These are phyloP conservation scores for Grifola frondosa DNA, from an alignment of 1,284 basidiomycete species.

Conservation along the genomic window DNA sequence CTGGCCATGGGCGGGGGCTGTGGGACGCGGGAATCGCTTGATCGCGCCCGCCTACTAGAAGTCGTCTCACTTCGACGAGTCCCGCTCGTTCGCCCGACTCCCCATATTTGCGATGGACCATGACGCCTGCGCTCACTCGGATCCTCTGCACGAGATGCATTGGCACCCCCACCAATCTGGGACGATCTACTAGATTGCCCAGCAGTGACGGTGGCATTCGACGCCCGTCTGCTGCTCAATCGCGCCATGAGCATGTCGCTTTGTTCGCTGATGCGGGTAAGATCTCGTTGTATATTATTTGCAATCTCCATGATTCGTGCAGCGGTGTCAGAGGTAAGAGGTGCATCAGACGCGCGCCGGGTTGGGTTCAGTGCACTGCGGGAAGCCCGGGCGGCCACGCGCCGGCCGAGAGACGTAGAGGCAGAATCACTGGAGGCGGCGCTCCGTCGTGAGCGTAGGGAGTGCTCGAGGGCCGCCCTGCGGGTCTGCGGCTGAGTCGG, in stretches of 20 bases:
- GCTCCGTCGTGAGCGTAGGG: conserved; percentile 5
- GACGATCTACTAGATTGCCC: no score
- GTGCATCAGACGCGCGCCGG: background rate
- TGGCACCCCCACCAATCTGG: no score
- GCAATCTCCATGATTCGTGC: conserved; percentile 16
- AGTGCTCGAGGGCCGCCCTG: conserved; percentile 4
- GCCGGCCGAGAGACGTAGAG: conserved; percentile 27
- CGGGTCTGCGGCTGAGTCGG: background rate
- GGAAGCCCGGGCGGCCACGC: conserved; percentile 26
- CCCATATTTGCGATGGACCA: no score
- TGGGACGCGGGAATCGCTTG: conserved; percentile 1
- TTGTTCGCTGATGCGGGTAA: conserved; percentile 18
- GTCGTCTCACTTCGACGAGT: background rate
- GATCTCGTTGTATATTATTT: conserved; percentile 16
- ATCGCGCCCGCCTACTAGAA: background rate
- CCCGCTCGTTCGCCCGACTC: no score
- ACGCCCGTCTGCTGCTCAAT: no score
- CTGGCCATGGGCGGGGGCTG: conserved; percentile 7
- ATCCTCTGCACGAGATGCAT: no score
- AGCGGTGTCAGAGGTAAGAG: conserved; percentile 11
- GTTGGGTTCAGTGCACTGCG: no score
- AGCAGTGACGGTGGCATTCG: no score
- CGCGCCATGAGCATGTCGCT: conserved; percentile 20
- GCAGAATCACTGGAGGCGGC: conserved; percentile 8
- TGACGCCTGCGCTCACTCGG: no score